Conservation (phyloP, 2,329 filamentous ascomycete species). For the Chrysosporium queenslandicum region DNA sequence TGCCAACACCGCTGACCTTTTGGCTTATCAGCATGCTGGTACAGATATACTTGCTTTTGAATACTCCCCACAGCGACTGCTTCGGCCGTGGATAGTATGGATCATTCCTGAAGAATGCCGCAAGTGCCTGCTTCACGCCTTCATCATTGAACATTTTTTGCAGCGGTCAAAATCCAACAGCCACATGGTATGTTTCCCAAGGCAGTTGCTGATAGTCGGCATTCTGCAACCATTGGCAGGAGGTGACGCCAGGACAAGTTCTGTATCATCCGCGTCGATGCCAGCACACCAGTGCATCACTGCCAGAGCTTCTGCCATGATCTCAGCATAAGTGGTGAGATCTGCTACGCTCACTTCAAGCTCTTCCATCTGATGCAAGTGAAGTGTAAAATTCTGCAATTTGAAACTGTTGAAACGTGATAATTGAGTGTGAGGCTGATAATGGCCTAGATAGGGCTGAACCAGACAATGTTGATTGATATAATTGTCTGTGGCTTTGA, state of each 20-base stretch:
- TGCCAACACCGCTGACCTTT: too few species aligned
- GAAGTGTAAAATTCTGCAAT: conserved; percentile 35
- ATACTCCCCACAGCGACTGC: conserved; percentile 20
- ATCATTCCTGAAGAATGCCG: conserved; percentile 43
- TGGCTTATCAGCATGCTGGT: too few species aligned
- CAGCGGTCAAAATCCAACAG: conserved; percentile 42
- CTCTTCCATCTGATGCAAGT: conserved; percentile 43
- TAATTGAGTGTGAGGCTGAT: too few species aligned
- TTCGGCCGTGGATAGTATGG: conserved; percentile 42
- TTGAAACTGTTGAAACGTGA: too few species aligned
- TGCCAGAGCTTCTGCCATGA: conserved; percentile 44
- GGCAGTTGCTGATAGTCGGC: conserved; percentile 10
- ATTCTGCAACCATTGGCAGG: not conserved
- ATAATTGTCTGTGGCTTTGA: too few species aligned
- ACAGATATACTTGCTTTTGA: conserved; percentile 10
- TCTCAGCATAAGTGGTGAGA: conserved; percentile 29
- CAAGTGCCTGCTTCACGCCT: conserved; percentile 37
- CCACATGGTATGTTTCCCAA: conserved; percentile 36
- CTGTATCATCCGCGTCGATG: conserved; percentile 46
- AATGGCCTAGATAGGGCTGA: too few species aligned
- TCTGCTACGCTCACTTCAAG: conserved; percentile 26
- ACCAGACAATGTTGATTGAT: too few species aligned
- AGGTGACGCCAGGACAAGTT: conserved; percentile 42
- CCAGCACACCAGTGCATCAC: conserved; percentile 42
- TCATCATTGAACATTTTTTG: conserved; percentile 28